Base-by-base conservation (phyloP, 495 filamentous ascomycete species). In the Hypoxylon lenormandii region DNA sequence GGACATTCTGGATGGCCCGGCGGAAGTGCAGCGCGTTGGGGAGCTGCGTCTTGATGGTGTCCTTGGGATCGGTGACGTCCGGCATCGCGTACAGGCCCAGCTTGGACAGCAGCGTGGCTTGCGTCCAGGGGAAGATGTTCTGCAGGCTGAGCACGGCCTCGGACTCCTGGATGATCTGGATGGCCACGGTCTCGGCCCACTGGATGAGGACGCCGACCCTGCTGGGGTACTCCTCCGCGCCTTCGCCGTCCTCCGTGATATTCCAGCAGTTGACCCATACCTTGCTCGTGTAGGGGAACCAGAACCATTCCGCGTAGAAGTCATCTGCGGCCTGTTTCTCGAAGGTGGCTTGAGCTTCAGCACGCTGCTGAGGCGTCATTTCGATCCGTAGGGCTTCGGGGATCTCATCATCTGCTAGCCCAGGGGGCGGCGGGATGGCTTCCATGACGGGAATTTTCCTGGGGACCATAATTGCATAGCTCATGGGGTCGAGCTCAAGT, bases 251-350 rank as follows among this genome's bases (percentile, higher is more conserved):
- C 4, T 68, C 36, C 1, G 75, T 79, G 19, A 66, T 72, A 59
- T 84, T 79, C 82, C 84, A 86, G 43, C 77, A 81, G 64, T 86
- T 84, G 15, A 84, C 77, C 79, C 82, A 84, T 8, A 75, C 67
- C 36, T 79, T 73, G 37, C 77, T 66, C 46, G 81, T 79, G 54
- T 81, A 84, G 1, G 84, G 74, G 66, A 85, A 86, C 84, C 84
- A 86, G 65, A 86, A 86, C 79, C 81, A 85, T 62, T 86, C 84
- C 0, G 78, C 70, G 48, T 85, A 86, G 58, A 82, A 86, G 43
- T 80, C 74, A 22, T 81, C 70, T 7, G 65, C 60, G 18, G 83
- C 84, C 0, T 80, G 73, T 0, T 63, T 52, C 51, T 77, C 66
- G 47, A 83, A 84, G 4, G 74, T 64, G 1, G 23, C 56, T 28